Conservation (phyloP, 345 rosid genomes). For the Rubroshorea leprosula region DNA sequence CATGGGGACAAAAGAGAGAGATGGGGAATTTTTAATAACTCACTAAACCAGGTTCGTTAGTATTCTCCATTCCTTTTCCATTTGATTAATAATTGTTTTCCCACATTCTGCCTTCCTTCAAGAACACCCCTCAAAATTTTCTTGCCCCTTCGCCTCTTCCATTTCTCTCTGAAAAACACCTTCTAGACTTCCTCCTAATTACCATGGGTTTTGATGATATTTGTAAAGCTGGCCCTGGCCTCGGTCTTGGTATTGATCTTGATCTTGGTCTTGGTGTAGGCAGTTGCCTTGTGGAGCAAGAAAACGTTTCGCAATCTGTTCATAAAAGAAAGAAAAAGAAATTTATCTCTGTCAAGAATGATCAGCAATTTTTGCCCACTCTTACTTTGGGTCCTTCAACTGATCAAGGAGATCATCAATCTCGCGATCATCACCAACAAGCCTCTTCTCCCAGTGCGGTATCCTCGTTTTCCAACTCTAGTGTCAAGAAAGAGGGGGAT, state of each 20-base stretch:
- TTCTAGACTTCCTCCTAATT: neutral
- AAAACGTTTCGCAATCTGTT: conserved; percentile 4
- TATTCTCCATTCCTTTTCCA: conserved; percentile 19
- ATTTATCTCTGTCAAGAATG: conserved; percentile 18
- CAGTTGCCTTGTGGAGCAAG: conserved; percentile 16
- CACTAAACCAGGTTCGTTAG: conserved; percentile 14
- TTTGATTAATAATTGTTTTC: conserved; percentile 16
- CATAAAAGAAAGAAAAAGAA: conserved; percentile 21
- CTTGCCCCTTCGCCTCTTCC: neutral
- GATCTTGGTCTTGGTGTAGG: neutral
- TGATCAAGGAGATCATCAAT: conserved; percentile 9
- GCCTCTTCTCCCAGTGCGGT: conserved; percentile 29
- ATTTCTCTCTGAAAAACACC: conserved; percentile 5
- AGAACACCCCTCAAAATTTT: neutral
- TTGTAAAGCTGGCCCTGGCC: conserved; percentile 29
- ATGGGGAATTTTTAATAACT: conserved; percentile 12
- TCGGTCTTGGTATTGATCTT: conserved; percentile 24
- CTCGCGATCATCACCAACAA: conserved; percentile 16
- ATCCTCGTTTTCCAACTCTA: conserved; percentile 32
- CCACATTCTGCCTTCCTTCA: neutral
- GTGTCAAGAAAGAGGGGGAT: conserved; percentile 32
- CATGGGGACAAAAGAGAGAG: conserved; percentile 17
- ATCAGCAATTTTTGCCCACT: conserved; percentile 26
- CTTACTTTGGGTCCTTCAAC: conserved; percentile 36
- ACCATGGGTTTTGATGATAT: conserved; percentile 27